Conservation (phyloP, 345 rosid genomes). For the Mallotus nudiflorus region DNA sequence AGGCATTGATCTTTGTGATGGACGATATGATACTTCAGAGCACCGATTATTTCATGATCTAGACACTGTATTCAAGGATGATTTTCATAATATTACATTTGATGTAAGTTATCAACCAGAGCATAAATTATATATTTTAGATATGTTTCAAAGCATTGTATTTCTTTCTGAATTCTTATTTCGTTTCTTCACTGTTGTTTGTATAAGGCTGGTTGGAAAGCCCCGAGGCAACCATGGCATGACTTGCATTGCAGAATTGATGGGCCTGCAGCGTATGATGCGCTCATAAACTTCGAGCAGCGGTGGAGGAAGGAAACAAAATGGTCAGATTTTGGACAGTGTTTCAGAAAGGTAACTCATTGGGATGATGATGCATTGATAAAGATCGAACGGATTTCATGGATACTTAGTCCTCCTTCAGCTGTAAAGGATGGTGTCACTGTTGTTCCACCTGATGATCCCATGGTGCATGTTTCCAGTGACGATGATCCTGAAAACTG, state of each 20-base stretch:
- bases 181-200: conserved; percentile 2
- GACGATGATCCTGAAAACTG: conserved; percentile 70
- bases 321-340: conserved; percentile 69
- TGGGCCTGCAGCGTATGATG: conserved; percentile 95
- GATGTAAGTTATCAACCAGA: conserved; percentile 54
- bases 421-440: conserved; percentile 39
- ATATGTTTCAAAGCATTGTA: neutral
- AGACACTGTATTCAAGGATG: conserved; percentile 68
- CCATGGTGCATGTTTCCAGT: conserved; percentile 43
- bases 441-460: conserved; percentile 56
- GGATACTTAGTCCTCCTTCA: conserved; percentile 76
- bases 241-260: conserved; percentile 89
- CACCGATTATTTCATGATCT: conserved; percentile 59
- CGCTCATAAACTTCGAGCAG: conserved; percentile 95
- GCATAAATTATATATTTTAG: neutral
- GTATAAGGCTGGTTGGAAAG: conserved; percentile 58
- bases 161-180: neutral
- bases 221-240: conserved; percentile 98
- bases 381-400: conserved; percentile 83
- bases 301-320: conserved; percentile 86
- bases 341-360: conserved; percentile 54
- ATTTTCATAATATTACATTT: conserved; percentile 85
- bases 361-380: conserved; percentile 85
- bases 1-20: conserved; percentile 93
- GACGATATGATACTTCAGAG: conserved; percentile 96